Evolutionary conservation across 495 filamentous ascomycete genomes (phyloP), one percentile per base, ranked within the genome.

Genomic region (Pseudevernia furfuracea): DNA sequence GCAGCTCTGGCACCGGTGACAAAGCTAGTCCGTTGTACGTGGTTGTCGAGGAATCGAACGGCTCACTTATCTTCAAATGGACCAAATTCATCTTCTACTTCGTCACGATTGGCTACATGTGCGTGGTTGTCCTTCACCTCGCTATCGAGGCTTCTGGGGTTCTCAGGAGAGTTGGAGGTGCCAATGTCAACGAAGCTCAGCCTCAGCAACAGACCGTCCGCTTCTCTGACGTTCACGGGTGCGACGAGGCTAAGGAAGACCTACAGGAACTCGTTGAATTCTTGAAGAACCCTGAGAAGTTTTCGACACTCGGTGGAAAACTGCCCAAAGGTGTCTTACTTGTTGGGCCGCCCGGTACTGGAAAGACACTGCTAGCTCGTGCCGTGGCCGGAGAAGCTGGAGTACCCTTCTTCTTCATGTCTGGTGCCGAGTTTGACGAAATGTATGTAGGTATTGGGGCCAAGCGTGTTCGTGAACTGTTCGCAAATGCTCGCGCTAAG

Each of bases 371-470:
- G 48, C 84, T 98, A 62, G 94, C 94, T 64, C 89, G 95, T 68
- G 94, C 94, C 15, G 94, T 98, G 59, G 94, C 94, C 61, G 94
- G 94, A 36, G 94, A 98, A 79, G 91, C 94, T 52, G 94, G 94
- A 64, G 95, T 97, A 28, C 94, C 94, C 1, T 97, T 97, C 83
- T 98, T 97, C 82, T 97, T 94, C 82, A 97, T 98, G 93, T 97
- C 95, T 68, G 94, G 94, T 36, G 92, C 89, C 63, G 95, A 98
- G 74, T 98, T 98, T 72, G 94, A 98, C 71, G 94, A 98, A 74
- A 89, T 98, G 48, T 98, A 96, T 70, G 95, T 98, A 32, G 94
- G 94, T 69, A 95, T 98, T 60, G 94, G 94, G 69, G 94, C 94
- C 57, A 97, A 97, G 79, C 90, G 94, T 72, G 94, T 98, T 52